Evolutionary conservation across 108 stramenopile species (phyloP), one percentile per base, ranked within the genome.

Genomic region (Chaetoceros tenuissimus): DNA sequence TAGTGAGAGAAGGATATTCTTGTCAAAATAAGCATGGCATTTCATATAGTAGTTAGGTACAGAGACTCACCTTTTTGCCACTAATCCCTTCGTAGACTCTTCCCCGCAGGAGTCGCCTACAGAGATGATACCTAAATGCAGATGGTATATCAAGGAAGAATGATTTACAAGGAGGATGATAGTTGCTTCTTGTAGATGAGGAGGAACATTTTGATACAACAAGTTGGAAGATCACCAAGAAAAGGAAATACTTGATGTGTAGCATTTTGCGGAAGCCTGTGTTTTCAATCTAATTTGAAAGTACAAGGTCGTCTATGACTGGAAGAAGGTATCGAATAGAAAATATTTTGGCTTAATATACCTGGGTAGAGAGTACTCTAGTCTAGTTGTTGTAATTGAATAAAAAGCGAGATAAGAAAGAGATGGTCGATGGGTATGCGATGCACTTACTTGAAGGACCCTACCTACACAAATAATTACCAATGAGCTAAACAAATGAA

Each of bases 1-100:
- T 8, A 45, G 18, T 3, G 16, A 46, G 45, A 10, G 45, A 5
- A 40, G n/a, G 56, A 7, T 31, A 28, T 22, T 27, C 8, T 5
- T 27, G 24, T 10, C 3, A 13, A 25, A 25, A 22, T 22, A 55
- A 60, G 52, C 34, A 60, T 28, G 13, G 52, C 16, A 19, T 62
- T 29, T 17, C 51, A 30, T 30, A 19, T 48, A 7, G 19, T n/a
- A 13, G 7, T 13, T 23, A 27, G 40, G 24, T 51, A 24, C 18
- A 3, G 24, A 31, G 17, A 2, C 65, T 17, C 29, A 67, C 59
- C 46, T 66, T 55, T 24, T 63, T 59, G 1, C 78, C 78, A 0
- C 78, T 74, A 24, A 28, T 50, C 24, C 74, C 78, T 63, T 79
- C 78, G 56, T 72, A 72, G 2, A 74, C 45, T 24, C 60, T 66